These are phyloP conservation scores for Globisporangium carolinianum DNA, from an alignment of 352 stramenopile species.

Conservation along the genomic window DNA sequence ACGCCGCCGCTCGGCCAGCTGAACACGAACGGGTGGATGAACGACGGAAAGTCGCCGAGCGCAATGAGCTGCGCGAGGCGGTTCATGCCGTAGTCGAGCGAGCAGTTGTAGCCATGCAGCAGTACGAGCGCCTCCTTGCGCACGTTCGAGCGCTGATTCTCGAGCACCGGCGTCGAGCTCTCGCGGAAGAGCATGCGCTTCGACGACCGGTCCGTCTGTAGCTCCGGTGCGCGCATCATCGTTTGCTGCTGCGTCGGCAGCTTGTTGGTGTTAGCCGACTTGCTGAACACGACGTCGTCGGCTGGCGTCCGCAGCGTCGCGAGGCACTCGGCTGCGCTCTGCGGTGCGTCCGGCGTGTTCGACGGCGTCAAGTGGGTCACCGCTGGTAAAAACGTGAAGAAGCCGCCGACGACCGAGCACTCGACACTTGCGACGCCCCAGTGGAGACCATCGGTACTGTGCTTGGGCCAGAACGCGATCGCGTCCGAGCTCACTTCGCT, in stretches of 20 bases:
- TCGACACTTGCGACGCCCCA: slow-evolving; percentile 43
- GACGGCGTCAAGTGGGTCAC: slow-evolving; percentile 19
- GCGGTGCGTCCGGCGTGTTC: slow-evolving; percentile 14
- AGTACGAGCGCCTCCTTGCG: slow-evolving; percentile 53
- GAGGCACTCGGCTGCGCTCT: slow-evolving; percentile 7
- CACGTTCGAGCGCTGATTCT: not conserved
- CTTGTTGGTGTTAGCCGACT: slow-evolving; percentile 5
- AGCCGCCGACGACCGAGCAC: slow-evolving; percentile 33
- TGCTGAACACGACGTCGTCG: slow-evolving; percentile 38
- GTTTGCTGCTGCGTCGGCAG: slow-evolving; percentile 3
- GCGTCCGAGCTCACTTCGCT: slow-evolving; percentile 17
- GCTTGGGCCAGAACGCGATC: slow-evolving; percentile 13
- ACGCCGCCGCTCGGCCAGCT: slow-evolving; percentile 61
- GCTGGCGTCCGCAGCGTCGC: slow-evolving; percentile 1
- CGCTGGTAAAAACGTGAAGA: slow-evolving; percentile 35
- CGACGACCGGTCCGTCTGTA: slow-evolving; percentile 8
- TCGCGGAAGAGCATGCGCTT: slow-evolving; percentile 13
- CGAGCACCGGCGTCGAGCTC: slow-evolving; percentile 10
- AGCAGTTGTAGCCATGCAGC: slow-evolving; percentile 67
- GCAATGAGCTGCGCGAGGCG: slow-evolving; percentile 51
- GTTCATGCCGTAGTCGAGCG: slow-evolving; percentile 58
- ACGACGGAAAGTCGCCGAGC: slow-evolving; percentile 53
- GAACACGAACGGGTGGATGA: slow-evolving; percentile 69
- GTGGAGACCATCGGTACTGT: slow-evolving; percentile 10
- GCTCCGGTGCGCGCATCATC: not conserved